phyloP scores from a whole-genome alignment of 2,329 filamentous ascomycete species.

The Colletotrichum endophyticum region DNA sequence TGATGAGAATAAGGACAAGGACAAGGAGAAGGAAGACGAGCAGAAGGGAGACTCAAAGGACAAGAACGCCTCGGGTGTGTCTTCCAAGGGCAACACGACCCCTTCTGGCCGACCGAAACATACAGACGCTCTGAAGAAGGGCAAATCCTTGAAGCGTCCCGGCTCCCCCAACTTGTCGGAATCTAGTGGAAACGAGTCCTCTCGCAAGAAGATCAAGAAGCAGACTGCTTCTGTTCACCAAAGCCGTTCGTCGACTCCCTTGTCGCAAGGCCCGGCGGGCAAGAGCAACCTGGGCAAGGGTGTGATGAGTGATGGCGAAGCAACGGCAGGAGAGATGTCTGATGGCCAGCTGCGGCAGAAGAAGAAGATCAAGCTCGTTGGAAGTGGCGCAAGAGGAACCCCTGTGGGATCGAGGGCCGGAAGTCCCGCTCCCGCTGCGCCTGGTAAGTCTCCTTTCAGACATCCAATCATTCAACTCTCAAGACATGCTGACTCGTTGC shows the following conservation, averaged over 20 bases:
- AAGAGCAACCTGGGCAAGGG: slow-evolving; percentile 53
- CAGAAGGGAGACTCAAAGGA: slow-evolving; percentile 63
- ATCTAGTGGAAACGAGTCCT: slow-evolving; percentile 88
- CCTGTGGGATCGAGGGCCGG: slow-evolving; percentile 65
- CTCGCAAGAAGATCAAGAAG: slow-evolving; percentile 81
- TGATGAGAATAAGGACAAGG: slow-evolving; percentile 61
- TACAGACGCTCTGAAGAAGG: slow-evolving; percentile 55
- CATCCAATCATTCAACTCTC: background rate
- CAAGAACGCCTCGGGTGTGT: slow-evolving; percentile 59
- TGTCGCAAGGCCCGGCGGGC: slow-evolving; percentile 44
- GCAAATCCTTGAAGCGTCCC: slow-evolving; percentile 76
- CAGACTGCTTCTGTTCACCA: slow-evolving; percentile 52
- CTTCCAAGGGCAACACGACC: slow-evolving; percentile 71
- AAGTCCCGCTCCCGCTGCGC: slow-evolving; percentile 57
- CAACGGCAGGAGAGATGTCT: slow-evolving; percentile 71
- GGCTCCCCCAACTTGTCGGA: slow-evolving; percentile 90
- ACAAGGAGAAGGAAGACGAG: slow-evolving; percentile 66
- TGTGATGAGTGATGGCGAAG: slow-evolving; percentile 75
- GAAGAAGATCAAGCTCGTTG: slow-evolving; percentile 61
- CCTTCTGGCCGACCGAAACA: slow-evolving; percentile 53
- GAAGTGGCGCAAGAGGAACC: slow-evolving; percentile 50
- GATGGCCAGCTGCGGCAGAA: slow-evolving; percentile 51
- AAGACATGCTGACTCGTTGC: background rate
- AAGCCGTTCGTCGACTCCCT: slow-evolving; percentile 62
- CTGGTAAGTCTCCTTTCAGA: slow-evolving; percentile 34